Evolutionary conservation across 495 filamentous ascomycete genomes (phyloP).

Genomic region (Hypoxylon fragiforme): DNA sequence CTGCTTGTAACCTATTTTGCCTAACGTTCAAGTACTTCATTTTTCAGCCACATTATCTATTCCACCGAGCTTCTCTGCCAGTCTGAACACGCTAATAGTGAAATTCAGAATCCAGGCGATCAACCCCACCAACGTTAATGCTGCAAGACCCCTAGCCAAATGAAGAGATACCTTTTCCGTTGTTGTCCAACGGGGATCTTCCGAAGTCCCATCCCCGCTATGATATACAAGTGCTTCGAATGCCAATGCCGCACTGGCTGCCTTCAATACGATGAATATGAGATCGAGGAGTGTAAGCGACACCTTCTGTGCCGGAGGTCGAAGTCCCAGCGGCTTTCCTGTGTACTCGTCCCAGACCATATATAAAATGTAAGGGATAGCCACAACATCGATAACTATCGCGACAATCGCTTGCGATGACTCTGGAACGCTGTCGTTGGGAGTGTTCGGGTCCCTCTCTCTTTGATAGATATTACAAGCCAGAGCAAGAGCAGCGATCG

Average conservation of each 20-base stretch:
- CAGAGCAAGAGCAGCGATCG: constrained; percentile 77
- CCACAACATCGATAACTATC: constrained; percentile 85
- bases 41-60: constrained; percentile 49
- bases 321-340: constrained; percentile 85
- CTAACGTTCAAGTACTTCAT: constrained; percentile 23
- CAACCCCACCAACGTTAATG: constrained; percentile 79
- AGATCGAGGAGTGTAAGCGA: constrained; percentile 87
- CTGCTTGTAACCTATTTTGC: constrained; percentile 11
- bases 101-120: constrained; percentile 91
- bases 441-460: constrained; percentile 44
- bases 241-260: constrained; percentile 85
- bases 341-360: constrained; percentile 98
- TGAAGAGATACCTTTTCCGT: constrained; percentile 57
- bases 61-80: constrained; percentile 71
- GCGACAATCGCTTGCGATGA: constrained; percentile 84
- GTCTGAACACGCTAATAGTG: constrained; percentile 82
- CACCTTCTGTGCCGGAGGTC: constrained; percentile 80
- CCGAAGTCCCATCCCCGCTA: constrained; percentile 39
- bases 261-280: constrained; percentile 95
- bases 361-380: constrained; percentile 85
- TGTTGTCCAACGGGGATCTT: background rate
- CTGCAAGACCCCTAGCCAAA: constrained; percentile 76
- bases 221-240: constrained; percentile 81
- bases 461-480: constrained; percentile 73
- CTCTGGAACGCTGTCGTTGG: constrained; percentile 47